Conservation (phyloP, 257 asterid genomes). For the Plantago ovata region DNA sequence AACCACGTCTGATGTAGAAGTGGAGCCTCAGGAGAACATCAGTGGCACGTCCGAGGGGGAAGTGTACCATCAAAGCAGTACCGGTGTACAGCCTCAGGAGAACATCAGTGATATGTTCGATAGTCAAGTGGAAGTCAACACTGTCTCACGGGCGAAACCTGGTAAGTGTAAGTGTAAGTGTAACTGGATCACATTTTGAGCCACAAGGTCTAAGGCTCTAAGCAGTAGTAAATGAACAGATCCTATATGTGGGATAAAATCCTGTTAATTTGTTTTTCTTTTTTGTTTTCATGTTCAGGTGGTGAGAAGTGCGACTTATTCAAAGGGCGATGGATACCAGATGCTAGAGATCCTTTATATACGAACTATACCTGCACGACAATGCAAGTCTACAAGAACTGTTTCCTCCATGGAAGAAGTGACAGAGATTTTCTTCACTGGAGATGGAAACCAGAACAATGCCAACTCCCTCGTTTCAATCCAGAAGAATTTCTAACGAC, state of each 20-base stretch:
- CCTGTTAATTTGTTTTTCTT: too few species aligned
- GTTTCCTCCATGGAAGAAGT: slow-evolving; percentile 54
- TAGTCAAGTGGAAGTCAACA: too few species aligned
- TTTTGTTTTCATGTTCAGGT: background rate
- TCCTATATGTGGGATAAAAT: too few species aligned
- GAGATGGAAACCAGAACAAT: slow-evolving; percentile 73
- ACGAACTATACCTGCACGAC: slow-evolving; percentile 52
- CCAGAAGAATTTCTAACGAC: slow-evolving; percentile 31
- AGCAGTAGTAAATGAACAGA: too few species aligned
- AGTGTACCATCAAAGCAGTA: too few species aligned
- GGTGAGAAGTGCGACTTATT: slow-evolving; percentile 41
- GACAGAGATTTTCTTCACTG: slow-evolving; percentile 50
- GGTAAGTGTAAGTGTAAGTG: too few species aligned
- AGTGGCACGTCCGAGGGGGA: slow-evolving; percentile 7
- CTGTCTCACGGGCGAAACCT: too few species aligned
- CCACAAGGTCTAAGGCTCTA: background rate
- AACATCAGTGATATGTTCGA: too few species aligned
- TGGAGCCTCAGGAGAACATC: slow-evolving; percentile 12
- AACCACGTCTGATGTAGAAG: background rate
- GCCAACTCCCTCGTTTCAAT: slow-evolving; percentile 45
- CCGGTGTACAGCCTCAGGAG: too few species aligned
- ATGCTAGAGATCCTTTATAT: slow-evolving; percentile 29
- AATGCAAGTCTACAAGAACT: slow-evolving; percentile 42
- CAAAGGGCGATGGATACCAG: slow-evolving; percentile 56
- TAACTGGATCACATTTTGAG: too few species aligned